A percentile compares a stretch with the other conserved stretches of the same genome.
Conservation (phyloP, 2,329 filamentous ascomycete species). For the Didymella exigua region DNA sequence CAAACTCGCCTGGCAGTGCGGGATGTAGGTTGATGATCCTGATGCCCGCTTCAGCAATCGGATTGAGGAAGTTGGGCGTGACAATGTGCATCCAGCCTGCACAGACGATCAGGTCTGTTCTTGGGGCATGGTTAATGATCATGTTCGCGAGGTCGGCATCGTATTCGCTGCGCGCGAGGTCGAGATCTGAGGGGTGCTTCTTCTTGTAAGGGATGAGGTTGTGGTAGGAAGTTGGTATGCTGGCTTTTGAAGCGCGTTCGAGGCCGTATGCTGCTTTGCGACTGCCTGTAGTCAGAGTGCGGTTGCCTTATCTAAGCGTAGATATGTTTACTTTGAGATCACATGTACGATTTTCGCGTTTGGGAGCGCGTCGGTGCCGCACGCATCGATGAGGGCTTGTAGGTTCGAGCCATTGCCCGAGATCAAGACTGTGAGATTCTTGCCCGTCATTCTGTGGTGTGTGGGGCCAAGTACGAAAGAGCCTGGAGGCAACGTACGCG, state of each 20-base stretch:
- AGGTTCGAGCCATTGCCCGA: conserved; percentile 74
- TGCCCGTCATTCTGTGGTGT: conserved; percentile 24
- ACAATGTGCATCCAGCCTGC: conserved; percentile 88
- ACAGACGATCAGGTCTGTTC: conserved; percentile 77
- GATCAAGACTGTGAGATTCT: conserved; percentile 66
- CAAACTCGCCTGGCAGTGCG: conserved; percentile 73
- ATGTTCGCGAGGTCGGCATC: conserved; percentile 75
- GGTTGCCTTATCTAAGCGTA: not conserved
- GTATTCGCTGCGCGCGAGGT: conserved; percentile 68
- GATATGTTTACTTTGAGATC: conserved; percentile 56
- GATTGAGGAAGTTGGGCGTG: conserved; percentile 70
- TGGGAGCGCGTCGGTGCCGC: conserved; percentile 55
- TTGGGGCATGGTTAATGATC: conserved; percentile 62
- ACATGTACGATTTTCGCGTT: conserved; percentile 65
- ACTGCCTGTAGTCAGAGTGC: conserved; percentile 16
- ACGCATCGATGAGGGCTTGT: conserved; percentile 74
- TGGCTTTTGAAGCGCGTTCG: conserved; percentile 62
- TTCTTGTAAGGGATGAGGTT: conserved; percentile 80
- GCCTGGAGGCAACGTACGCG: not conserved
- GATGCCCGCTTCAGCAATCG: conserved; percentile 66
- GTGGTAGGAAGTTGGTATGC: conserved; percentile 78
- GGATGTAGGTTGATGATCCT: conserved; percentile 85
- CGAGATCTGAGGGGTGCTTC: conserved; percentile 31
- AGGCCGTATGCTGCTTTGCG: conserved; percentile 67
- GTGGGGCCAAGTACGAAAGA: not conserved